Base-by-base conservation (phyloP, 1,139 yeast species). In the Scheffersomyces stambukii region DNA sequence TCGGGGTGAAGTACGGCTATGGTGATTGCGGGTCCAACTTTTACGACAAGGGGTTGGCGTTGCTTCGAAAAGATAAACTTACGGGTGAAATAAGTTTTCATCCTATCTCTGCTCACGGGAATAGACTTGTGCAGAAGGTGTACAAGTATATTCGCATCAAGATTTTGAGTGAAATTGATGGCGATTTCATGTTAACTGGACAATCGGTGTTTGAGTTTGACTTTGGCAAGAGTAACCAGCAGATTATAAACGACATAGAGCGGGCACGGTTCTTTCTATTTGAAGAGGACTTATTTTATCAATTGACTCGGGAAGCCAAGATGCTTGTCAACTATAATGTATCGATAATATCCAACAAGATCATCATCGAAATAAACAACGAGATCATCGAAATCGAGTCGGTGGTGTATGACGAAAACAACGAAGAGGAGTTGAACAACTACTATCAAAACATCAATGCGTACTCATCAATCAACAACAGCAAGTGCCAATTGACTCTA, bases 1-100 rank as follows among this genome's bases (percentile, higher is more conserved):
- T 89, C 24, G 94, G 89, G 2, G 81, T 89, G 20, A 85, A 84
- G 46, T 89, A 83, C 49, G 97, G 97, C 0, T 91, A 76, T 54
- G 91, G 83, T 7, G 96, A 88, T 52, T 78, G 95, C 0, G 98
- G 97, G 0, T 84, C 95, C 1, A 73, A 68, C 19, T 84, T 75
- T 45, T 58, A 60, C 31, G 93, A 85, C 42, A 71, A 74, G 39
- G 96, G 96, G 1, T 59, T 80, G 24, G 96, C 95, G 0, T 54
- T 81, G 1, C 58, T 86, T 35, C 58, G 76, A 40, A 59, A 62
- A 35, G 57, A 60, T 33, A 47, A 45, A 11, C 38, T 33, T n/a
- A 45, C 55, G 2, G 72, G 72, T 0, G 58, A 50, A 13, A 49
- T 65, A 8, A 30, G 52, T 1, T 65, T 68, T 36, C 47, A 50